These are phyloP conservation scores for Tricholoma sp. DNA, from an alignment of 768 basidiomycete genomes.

Conservation along the genomic window DNA sequence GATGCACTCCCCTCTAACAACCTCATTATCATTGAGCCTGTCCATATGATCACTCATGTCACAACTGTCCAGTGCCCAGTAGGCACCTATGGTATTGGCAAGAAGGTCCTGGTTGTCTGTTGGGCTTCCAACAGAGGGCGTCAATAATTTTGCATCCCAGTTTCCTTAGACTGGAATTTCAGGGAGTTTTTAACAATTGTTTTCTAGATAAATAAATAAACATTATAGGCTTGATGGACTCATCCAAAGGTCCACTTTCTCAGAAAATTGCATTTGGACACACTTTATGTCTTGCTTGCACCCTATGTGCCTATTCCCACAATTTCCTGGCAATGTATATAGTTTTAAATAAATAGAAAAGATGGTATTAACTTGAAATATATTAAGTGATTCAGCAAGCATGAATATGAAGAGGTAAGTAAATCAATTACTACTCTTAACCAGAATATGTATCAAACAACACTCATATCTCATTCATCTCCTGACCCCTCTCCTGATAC, in stretches of 20 bases:
- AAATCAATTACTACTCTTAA: not conserved
- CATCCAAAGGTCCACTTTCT: not conserved
- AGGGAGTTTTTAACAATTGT: not conserved
- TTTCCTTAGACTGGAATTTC: not conserved
- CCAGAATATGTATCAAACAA: not conserved
- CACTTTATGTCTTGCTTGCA: not conserved
- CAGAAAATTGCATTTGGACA: not conserved
- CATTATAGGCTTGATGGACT: too few species aligned
- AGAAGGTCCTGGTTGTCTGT: not conserved
- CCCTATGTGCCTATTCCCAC: too few species aligned
- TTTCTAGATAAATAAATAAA: not conserved
- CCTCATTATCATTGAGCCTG: conserved; percentile 18
- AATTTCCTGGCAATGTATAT: too few species aligned
- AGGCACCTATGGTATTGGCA: conserved; percentile 15
- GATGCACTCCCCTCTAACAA: conserved; percentile 8
- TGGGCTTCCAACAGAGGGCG: not conserved
- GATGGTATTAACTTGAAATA: too few species aligned
- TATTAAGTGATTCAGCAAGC: not conserved
- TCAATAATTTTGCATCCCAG: not conserved
- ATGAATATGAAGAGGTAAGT: not conserved
- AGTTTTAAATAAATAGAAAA: too few species aligned
- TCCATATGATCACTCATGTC: conserved; percentile 21
- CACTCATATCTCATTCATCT: not conserved
- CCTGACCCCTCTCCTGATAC: not conserved
- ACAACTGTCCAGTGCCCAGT: conserved; percentile 11